Evolutionary conservation across 2,329 filamentous ascomycete species (phyloP).

Genomic region (Neocatenulostroma microsporum): DNA sequence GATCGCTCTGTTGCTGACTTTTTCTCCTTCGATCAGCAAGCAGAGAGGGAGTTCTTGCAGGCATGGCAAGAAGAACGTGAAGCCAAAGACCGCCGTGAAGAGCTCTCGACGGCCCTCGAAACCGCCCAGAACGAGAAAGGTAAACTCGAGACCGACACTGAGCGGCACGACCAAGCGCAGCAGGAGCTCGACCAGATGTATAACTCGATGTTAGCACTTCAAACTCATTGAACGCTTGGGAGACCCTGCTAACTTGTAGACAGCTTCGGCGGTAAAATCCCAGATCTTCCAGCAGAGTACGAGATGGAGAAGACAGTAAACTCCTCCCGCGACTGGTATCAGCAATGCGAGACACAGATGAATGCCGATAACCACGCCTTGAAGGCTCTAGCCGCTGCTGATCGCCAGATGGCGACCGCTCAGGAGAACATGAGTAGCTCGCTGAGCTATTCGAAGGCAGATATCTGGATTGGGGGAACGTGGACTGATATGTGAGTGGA

Average conservation of each 20-base stretch:
- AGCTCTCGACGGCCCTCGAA: too few relatives aligned
- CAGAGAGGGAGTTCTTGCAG: conserved; percentile 50
- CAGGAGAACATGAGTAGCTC: conserved; percentile 37
- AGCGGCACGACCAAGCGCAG: too few relatives aligned
- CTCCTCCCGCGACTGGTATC: conserved; percentile 32
- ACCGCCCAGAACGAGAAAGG: too few relatives aligned
- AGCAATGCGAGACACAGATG: conserved; percentile 29
- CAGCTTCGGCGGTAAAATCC: conserved; percentile 49
- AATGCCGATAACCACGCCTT: conserved; percentile 39
- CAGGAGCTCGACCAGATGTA: too few relatives aligned
- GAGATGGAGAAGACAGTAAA: conserved; percentile 35
- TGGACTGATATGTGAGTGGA: conserved; percentile 46
- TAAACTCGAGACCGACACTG: too few relatives aligned
- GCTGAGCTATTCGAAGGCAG: conserved; percentile 34
- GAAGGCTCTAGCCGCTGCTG: conserved; percentile 28
- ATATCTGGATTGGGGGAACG: conserved; percentile 46
- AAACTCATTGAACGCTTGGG: too few relatives aligned
- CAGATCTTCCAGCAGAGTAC: conserved; percentile 49
- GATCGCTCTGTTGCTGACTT: too few relatives aligned
- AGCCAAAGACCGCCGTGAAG: conserved; percentile 37
- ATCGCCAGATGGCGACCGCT: conserved; percentile 31
- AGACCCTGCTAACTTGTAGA: too few relatives aligned
- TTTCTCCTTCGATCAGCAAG: too few relatives aligned
- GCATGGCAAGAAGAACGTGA: conserved; percentile 44
- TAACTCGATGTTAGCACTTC: too few relatives aligned